These are phyloP conservation scores for Xerocomellus amylosporus DNA, from an alignment of 768 basidiomycete genomes.

Conservation along the genomic window DNA sequence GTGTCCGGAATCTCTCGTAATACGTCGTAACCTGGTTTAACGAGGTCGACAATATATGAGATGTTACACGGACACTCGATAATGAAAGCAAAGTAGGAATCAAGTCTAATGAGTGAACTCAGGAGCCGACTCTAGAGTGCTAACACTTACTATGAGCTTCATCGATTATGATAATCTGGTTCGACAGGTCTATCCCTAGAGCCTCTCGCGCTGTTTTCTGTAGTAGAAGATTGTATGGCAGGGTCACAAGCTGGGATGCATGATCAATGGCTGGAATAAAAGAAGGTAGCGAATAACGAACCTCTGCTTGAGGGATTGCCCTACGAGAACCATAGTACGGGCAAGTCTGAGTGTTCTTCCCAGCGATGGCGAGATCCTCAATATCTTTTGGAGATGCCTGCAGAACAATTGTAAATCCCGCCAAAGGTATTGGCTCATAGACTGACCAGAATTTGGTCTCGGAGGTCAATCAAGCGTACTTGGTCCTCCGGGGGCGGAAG, in stretches of 20 bases:
- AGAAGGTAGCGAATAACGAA: constrained; percentile 29
- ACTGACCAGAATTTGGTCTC: constrained; percentile 79
- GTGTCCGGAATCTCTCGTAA: constrained; percentile 70
- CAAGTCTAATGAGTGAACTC: constrained; percentile 55
- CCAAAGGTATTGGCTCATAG: not conserved
- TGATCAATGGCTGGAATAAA: not conserved
- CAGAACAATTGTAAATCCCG: not conserved
- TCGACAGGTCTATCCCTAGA: constrained; percentile 78
- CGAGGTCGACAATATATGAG: constrained; percentile 54
- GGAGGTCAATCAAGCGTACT: constrained; percentile 68
- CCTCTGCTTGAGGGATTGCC: constrained; percentile 90
- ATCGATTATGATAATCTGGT: constrained; percentile 88
- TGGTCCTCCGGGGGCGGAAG: constrained; percentile 73
- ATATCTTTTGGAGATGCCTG: constrained; percentile 92
- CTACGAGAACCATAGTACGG: constrained; percentile 91
- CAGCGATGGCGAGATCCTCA: constrained; percentile 80
- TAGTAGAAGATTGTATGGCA: constrained; percentile 92
- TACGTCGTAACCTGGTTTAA: constrained; percentile 76
- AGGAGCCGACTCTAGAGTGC: not conserved
- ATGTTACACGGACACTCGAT: constrained; percentile 67
- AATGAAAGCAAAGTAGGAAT: constrained; percentile 88
- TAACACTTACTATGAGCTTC: constrained; percentile 87
- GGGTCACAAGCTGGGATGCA: constrained; percentile 65
- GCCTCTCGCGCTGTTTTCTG: constrained; percentile 82
- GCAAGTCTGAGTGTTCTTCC: constrained; percentile 68